Evolutionary conservation across 768 basidiomycete species (phyloP), one percentile per base, ranked within the genome.

Genomic region (Cantharellus anzutake): DNA sequence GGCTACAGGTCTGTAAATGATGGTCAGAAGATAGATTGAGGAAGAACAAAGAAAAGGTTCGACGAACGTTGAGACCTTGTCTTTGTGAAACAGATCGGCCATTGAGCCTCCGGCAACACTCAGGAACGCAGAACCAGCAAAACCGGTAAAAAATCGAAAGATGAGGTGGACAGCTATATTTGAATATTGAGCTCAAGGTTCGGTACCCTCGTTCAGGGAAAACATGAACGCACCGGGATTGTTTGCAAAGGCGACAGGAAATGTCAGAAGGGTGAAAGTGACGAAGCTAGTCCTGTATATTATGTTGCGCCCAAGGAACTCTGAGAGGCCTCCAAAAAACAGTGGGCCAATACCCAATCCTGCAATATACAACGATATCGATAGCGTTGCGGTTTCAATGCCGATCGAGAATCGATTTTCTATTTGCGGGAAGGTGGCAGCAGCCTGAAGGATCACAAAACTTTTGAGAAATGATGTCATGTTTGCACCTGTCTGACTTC

Each of bases 241-340:
- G 2, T 79, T 80, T 1, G 84, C 77, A 62, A 90, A 88, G 1
- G 84, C 83, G 3, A 85, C 80, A 0, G 84, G 82, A 65, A 82
- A 83, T 20, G 80, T 79, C 59, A 83, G 75, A 1, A 78, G 65
- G 64, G 84, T 79, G 67, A 85, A 81, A 3, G 79, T 63, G 0
- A 71, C 63, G 62, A 82, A 87, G 0, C 83, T 82, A 2, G 74
- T 64, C 7, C 74, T 72, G 66, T 89, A 86, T 7, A 87, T 76
- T 48, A 74, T 67, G 59, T 78, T 80, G 52, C 82, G 73, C 2
- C 87, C 85, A 65, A 80, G 78, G 16, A 84, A 75, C 63, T 83
- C 78, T 20, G 71, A 79, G 35, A 70, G 71, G 1, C 74, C 73
- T 4, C 71, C 73, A 67, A 77, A 67, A n/a, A 70, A 59, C 37